These are phyloP conservation scores for Sechiopsis laciniata DNA, from an alignment of 306 rosid genomes.

Conservation along the genomic window DNA sequence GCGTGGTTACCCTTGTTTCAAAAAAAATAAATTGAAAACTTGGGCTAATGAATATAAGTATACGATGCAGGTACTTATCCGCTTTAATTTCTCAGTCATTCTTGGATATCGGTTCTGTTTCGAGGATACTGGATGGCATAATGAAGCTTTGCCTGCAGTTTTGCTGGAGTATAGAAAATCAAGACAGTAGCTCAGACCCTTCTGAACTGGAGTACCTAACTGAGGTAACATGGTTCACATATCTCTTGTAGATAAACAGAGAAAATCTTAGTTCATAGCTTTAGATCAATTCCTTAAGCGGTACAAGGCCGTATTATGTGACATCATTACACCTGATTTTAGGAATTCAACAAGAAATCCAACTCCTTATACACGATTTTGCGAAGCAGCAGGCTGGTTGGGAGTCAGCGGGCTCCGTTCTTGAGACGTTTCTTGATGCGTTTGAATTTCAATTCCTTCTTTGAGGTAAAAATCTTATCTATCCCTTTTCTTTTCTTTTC, in stretches of 20 bases:
- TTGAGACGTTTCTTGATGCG: conserved; percentile 86
- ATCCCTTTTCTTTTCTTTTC: not conserved
- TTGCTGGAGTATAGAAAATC: conserved; percentile 90
- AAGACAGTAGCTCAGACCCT: conserved; percentile 63
- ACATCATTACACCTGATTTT: conserved; percentile 15
- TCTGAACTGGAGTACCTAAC: conserved; percentile 80
- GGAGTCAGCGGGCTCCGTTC: conserved; percentile 94
- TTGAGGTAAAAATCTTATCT: conserved; percentile 50
- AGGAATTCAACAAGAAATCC: conserved; percentile 98
- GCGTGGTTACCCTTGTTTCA: too few relatives aligned
- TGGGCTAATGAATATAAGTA: conserved; percentile 13
- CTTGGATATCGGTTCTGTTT: conserved; percentile 94
- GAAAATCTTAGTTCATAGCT: not conserved
- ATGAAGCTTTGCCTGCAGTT: conserved; percentile 94
- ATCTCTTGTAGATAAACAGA: not conserved
- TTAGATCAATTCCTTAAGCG: not conserved
- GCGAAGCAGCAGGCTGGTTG: conserved; percentile 95
- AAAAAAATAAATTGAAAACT: not conserved
- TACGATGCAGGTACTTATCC: conserved; percentile 57
- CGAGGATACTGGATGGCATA: conserved; percentile 89
- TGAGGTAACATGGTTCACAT: conserved; percentile 48
- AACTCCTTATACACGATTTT: conserved; percentile 90
- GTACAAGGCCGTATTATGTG: not conserved
- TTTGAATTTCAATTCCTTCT: conserved; percentile 77
- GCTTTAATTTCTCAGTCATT: conserved; percentile 93